Evolutionary conservation across 352 stramenopile genomes (phyloP), one percentile per base, ranked within the genome.

Genomic region (Pythium dissotocum): DNA sequence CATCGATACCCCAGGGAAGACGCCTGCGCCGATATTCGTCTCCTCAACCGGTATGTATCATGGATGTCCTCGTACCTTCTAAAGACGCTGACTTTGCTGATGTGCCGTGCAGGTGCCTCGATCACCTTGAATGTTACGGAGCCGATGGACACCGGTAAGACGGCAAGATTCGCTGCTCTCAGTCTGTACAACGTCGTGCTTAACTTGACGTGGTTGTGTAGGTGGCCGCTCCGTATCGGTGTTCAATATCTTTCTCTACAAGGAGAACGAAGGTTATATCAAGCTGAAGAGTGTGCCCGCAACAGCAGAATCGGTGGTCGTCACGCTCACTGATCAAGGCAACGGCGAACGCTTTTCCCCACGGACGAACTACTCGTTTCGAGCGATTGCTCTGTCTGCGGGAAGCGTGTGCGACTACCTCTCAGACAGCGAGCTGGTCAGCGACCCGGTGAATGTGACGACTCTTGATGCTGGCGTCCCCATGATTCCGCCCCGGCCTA

Each of bases 311-410:
- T 58, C 69, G 6, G 51, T 60, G 6, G 68, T 48, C 7, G 55
- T 67, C 6, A 72, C 40, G 0, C 28, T 85, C 24, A 72, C 67
- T 12, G 63, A 30, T 0, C 72, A 80, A 57, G 30, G 4, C 18
- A 35, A 73, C 32, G 66, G 60, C 0, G 48, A 7, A 0, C 71
- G 58, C 2, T 60, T 90, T 13, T 8, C 52, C 2, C 28, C 77
- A 4, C 16, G 28, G 0, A 85, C 73, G 1, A 68, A 30, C 16
- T 90, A 87, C 46, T 77, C 58, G 0, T 73, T 90, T 28, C 82
- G 85, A 65, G 69, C 52, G 0, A 55, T 90, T 7, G 78, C 82
- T 8, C 54, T 90, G 13, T 71, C 82, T 57, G 69, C 67, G 16
- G 77, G 75, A 18, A 66, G 42, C 4, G 69, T 75, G 5, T 90